Evolutionary conservation across 257 asterid genomes (phyloP).

Genomic region (Solanum corneliomulleri): DNA sequence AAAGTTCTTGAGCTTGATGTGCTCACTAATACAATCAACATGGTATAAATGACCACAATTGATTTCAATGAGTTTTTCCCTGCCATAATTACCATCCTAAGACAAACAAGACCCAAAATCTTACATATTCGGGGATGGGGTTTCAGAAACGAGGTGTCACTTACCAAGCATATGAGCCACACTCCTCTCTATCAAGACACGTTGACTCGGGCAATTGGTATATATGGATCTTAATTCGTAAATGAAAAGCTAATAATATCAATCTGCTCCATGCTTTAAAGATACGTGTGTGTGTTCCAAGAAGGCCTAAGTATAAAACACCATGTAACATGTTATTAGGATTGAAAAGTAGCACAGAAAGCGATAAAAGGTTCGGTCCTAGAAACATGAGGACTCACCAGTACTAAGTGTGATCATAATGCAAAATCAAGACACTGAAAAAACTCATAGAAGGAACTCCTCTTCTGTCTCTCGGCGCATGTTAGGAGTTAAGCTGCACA

Average conservation of each 20-base stretch:
- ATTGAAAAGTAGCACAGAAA: too few species aligned
- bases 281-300: neutral
- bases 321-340: neutral
- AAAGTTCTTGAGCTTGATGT: too few species aligned
- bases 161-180: neutral
- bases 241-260: neutral
- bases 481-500: too few species aligned
- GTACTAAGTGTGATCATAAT: too few species aligned
- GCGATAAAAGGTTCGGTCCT: too few species aligned
- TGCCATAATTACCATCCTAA: neutral
- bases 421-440: too few species aligned
- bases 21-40: too few species aligned
- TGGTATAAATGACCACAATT: neutral
- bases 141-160: neutral
- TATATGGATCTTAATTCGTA: neutral
- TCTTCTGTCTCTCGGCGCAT: too few species aligned
- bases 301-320: neutral
- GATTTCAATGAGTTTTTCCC: neutral
- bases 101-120: neutral
- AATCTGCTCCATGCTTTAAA: too few species aligned
- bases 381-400: too few species aligned
- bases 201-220: neutral
- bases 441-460: too few species aligned
- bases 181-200: neutral
- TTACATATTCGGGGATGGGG: neutral